Conservation (phyloP, 2,329 filamentous ascomycete species). For the Pseudogymnoascus sp. region DNA sequence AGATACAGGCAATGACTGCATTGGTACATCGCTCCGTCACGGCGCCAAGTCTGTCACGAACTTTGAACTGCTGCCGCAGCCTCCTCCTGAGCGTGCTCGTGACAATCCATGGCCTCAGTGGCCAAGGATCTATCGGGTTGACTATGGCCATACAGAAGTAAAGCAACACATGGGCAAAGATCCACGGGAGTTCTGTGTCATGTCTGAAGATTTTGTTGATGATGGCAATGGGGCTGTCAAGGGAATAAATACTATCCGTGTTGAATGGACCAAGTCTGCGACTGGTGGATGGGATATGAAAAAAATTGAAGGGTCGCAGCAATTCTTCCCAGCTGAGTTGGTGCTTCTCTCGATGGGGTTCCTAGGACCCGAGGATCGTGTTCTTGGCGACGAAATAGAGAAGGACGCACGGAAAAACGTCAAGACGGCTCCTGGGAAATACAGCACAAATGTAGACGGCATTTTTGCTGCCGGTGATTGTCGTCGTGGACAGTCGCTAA, state of each 20-base stretch:
- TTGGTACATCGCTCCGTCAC: slow-evolving; percentile 90
- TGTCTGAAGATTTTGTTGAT: slow-evolving; percentile 93
- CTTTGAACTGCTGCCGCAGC: slow-evolving; percentile 91
- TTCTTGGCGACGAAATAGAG: slow-evolving; percentile 80
- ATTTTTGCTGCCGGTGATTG: slow-evolving; percentile 94
- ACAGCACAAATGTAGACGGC: slow-evolving; percentile 77
- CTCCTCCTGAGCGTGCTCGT: slow-evolving; percentile 76
- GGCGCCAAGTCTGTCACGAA: slow-evolving; percentile 94
- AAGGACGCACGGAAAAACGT: slow-evolving; percentile 91
- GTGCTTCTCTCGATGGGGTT: slow-evolving; percentile 96
- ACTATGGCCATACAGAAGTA: slow-evolving; percentile 93
- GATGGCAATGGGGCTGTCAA: slow-evolving; percentile 81
- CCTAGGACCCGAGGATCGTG: slow-evolving; percentile 82
- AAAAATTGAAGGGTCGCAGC: slow-evolving; percentile 83
- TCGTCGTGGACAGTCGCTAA: slow-evolving; percentile 85
- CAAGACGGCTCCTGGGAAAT: slow-evolving; percentile 83
- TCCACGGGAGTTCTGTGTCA: slow-evolving; percentile 94
- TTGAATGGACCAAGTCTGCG: slow-evolving; percentile 89
- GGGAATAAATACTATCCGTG: slow-evolving; percentile 90
- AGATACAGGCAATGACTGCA: slow-evolving; percentile 96
- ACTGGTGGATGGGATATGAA: slow-evolving; percentile 98
- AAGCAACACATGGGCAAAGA: slow-evolving; percentile 94
- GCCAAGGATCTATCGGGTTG: slow-evolving; percentile 96
- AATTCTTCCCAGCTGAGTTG: slow-evolving; percentile 93
- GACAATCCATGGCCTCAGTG: slow-evolving; percentile 99